Percentiles rank a stretch among this genome's conserved stretches.
Conservation (phyloP, 306 rosid species). For the Trichosanthes truncata region DNA sequence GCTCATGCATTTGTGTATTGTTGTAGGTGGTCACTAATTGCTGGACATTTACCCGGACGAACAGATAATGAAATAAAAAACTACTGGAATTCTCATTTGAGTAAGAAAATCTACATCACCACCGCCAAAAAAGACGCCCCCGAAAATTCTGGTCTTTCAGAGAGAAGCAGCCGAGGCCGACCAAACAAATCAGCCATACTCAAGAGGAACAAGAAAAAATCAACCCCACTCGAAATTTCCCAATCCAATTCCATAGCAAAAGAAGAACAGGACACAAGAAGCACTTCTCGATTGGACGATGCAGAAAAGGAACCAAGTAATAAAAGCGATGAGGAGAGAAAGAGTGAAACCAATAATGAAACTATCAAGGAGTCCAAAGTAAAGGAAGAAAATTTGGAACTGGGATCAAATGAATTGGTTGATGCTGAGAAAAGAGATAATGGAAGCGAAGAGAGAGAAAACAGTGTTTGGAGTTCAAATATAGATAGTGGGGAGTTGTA, state of each 20-base stretch:
- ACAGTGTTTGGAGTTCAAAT: conserved; percentile 28
- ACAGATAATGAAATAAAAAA: conserved; percentile 83
- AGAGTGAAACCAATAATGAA: not conserved
- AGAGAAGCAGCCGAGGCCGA: conserved; percentile 15
- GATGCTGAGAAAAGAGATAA: conserved; percentile 1
- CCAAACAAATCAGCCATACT: not conserved
- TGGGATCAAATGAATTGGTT: conserved; percentile 5
- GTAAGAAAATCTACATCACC: conserved; percentile 39
- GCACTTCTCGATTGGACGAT: conserved; percentile 5
- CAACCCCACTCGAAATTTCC: not conserved
- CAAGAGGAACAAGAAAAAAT: not conserved
- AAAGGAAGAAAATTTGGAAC: conserved; percentile 17
- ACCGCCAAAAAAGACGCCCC: conserved; percentile 32
- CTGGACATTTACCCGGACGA: conserved; percentile 67
- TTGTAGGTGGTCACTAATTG: conserved; percentile 81
- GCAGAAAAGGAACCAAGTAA: not conserved
- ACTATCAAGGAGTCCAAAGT: not conserved
- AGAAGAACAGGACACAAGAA: not conserved
- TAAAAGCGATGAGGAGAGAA: not conserved
- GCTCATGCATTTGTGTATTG: not conserved
- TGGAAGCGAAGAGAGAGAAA: conserved; percentile 12
- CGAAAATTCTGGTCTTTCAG: conserved; percentile 13
- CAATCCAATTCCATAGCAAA: not conserved
- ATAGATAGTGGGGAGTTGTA: conserved; percentile 28
- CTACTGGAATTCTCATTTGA: conserved; percentile 80